A percentile compares a stretch with the other conserved stretches of the same genome.
These are phyloP conservation scores for Ophiorrhiza pumila DNA, from an alignment of 257 asterid genomes.

Conservation along the genomic window DNA sequence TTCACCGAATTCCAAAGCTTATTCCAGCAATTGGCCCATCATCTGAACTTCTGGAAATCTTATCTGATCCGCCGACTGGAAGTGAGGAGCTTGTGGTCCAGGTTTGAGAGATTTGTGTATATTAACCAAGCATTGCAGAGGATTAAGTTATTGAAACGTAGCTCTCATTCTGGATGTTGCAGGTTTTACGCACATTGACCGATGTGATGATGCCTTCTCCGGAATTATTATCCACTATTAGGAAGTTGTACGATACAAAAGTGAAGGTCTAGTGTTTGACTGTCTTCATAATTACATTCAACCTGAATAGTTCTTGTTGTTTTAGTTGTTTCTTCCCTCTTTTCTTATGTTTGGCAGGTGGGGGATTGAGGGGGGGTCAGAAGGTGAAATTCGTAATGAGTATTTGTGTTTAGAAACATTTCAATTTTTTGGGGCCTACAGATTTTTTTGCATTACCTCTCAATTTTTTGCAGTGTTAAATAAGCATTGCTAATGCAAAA, in stretches of 20 bases:
- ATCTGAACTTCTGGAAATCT: constrained; percentile 63
- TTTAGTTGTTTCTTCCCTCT: background rate
- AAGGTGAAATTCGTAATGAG: background rate
- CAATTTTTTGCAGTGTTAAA: background rate
- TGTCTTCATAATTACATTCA: background rate
- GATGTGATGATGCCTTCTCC: constrained; percentile 85
- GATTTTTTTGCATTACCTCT: background rate
- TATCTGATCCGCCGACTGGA: constrained; percentile 80
- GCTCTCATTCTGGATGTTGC: constrained; percentile 32
- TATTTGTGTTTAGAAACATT: background rate
- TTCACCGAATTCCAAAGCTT: constrained; percentile 80
- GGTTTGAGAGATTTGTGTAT: constrained; percentile 36
- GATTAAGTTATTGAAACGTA: constrained; percentile 15
- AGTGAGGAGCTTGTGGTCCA: constrained; percentile 76
- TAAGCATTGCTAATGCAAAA: background rate
- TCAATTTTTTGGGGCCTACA: background rate
- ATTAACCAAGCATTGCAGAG: constrained; percentile 1
- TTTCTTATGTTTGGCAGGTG: background rate
- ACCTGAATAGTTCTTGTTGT: background rate
- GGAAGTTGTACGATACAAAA: constrained; percentile 70
- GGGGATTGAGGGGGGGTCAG: background rate
- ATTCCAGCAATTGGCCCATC: constrained; percentile 94
- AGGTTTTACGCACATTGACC: constrained; percentile 90
- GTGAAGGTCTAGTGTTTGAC: constrained; percentile 50
- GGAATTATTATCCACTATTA: constrained; percentile 56